Conservation (phyloP, 2,329 filamentous ascomycete species). For the Thermochaetoides dissita region DNA sequence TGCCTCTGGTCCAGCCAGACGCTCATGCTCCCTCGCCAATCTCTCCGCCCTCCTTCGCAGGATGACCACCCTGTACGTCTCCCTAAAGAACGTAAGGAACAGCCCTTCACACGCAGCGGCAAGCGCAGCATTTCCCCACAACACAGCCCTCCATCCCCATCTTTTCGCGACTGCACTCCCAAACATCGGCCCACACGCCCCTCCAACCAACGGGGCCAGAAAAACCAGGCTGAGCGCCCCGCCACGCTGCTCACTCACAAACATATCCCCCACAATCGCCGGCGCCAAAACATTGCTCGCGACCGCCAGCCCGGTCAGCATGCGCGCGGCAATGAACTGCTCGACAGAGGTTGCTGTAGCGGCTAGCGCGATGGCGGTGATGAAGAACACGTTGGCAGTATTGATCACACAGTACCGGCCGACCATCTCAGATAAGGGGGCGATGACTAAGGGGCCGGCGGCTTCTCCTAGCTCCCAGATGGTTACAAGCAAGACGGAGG, state of each 20-base stretch:
- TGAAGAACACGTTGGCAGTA: constrained; percentile 36
- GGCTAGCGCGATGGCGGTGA: constrained; percentile 31
- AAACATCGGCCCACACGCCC: constrained; percentile 42
- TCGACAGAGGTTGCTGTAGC: constrained; percentile 29
- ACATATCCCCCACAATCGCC: constrained; percentile 51
- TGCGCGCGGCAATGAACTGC: constrained; percentile 38
- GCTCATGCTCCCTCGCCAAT: constrained; percentile 15
- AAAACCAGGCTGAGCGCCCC: constrained; percentile 43
- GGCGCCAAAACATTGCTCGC: constrained; percentile 51
- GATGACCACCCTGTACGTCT: constrained; percentile 48
- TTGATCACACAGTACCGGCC: constrained; percentile 43
- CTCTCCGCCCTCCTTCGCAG: constrained; percentile 28
- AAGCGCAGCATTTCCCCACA: constrained; percentile 36
- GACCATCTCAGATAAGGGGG: constrained; percentile 47
- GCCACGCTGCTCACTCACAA: constrained; percentile 41
- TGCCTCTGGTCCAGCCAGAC: no score
- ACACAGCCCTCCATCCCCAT: constrained; percentile 38
- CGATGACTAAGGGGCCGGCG: constrained; percentile 45
- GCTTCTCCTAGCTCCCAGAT: constrained; percentile 57
- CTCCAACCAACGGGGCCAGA: constrained; percentile 43
- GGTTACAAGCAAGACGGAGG: constrained; percentile 50
- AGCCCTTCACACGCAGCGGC: constrained; percentile 34
- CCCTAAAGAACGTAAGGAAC: constrained; percentile 38
- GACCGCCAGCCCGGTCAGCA: constrained; percentile 47
- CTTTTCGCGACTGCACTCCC: constrained; percentile 39